These are phyloP conservation scores for Fusarium sp. DNA, from an alignment of 2,329 filamentous ascomycete species.

Conservation along the genomic window DNA sequence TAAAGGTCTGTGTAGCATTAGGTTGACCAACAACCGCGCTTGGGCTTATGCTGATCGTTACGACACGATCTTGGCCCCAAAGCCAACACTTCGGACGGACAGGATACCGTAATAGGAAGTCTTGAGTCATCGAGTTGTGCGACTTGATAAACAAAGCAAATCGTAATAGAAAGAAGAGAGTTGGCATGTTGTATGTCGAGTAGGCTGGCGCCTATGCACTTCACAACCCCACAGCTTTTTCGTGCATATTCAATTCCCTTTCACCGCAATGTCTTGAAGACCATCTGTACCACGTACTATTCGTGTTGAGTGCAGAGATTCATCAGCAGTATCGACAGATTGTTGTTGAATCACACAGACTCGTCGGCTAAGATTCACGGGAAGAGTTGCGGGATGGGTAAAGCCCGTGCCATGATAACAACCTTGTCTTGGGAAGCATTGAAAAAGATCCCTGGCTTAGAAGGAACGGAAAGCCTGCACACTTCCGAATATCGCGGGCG, in stretches of 20 bases:
- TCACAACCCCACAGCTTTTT: slow-evolving; percentile 2
- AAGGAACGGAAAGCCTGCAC: slow-evolving; percentile 28
- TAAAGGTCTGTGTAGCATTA: slow-evolving; percentile 22
- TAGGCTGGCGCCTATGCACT: slow-evolving; percentile 44
- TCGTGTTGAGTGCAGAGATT: not conserved
- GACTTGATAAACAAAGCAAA: slow-evolving; percentile 32
- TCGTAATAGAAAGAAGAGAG: slow-evolving; percentile 26
- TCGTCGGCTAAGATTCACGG: slow-evolving; percentile 21
- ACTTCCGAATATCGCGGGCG: slow-evolving; percentile 5
- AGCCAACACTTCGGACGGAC: slow-evolving; percentile 29
- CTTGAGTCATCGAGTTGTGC: slow-evolving; percentile 27
- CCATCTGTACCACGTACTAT: not conserved
- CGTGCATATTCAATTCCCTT: not conserved
- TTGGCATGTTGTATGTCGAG: slow-evolving; percentile 13
- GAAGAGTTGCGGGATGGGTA: slow-evolving; percentile 24
- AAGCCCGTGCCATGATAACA: slow-evolving; percentile 2
- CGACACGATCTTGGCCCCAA: slow-evolving; percentile 24
- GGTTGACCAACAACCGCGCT: slow-evolving; percentile 35
- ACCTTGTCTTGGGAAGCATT: slow-evolving; percentile 34
- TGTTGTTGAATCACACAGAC: not conserved
- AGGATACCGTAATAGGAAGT: slow-evolving; percentile 28
- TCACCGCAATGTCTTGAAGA: not conserved
- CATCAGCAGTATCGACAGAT: not conserved
- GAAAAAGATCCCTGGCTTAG: slow-evolving; percentile 31
- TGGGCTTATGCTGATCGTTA: slow-evolving; percentile 26